A percentile compares a stretch with the other conserved stretches of the same genome.
Evolutionary conservation across 495 filamentous ascomycete genomes (phyloP).

Genomic region (Podospora australis): DNA sequence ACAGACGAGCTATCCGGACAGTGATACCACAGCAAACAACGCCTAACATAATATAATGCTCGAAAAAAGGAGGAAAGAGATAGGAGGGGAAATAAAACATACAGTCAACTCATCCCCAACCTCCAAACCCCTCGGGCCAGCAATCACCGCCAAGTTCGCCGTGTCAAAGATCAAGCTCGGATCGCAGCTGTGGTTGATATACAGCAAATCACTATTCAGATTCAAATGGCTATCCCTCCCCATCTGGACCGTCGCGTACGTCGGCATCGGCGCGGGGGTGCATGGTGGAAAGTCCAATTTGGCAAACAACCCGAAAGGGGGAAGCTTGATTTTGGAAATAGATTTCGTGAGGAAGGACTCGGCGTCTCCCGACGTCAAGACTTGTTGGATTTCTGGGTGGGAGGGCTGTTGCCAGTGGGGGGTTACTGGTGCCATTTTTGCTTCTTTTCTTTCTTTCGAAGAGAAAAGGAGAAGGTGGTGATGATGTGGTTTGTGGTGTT

Average conservation of each 20-base stretch:
- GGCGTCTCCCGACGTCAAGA: slow-evolving; percentile 37
- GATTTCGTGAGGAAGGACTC: slow-evolving; percentile 54
- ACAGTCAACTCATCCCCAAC: slow-evolving; percentile 58
- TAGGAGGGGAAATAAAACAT: too few species aligned
- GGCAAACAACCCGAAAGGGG: slow-evolving; percentile 56
- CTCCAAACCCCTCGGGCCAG: slow-evolving; percentile 49
- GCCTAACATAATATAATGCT: too few species aligned
- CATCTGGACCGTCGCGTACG: slow-evolving; percentile 66
- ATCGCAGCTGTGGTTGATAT: slow-evolving; percentile 68
- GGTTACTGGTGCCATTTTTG: slow-evolving; percentile 40
- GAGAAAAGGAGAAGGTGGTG: neutral
- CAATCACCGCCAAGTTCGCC: slow-evolving; percentile 54
- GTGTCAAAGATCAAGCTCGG: slow-evolving; percentile 69
- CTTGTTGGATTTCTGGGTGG: slow-evolving; percentile 45
- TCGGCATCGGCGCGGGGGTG: slow-evolving; percentile 44
- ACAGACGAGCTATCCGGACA: too few species aligned
- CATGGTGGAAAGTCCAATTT: slow-evolving; percentile 48
- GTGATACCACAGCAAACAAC: too few species aligned
- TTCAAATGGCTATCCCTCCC: slow-evolving; percentile 57
- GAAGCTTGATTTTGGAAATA: slow-evolving; percentile 53
- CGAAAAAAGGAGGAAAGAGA: too few species aligned
- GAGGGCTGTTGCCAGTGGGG: slow-evolving; percentile 49
- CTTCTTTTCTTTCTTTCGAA: too few species aligned
- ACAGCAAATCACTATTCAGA: slow-evolving; percentile 68
- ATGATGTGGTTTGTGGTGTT: slow-evolving; percentile 1